Evolutionary conservation across 148 eudicot species (phyloP).

Genomic region (Fagopyrum homotropicum): DNA sequence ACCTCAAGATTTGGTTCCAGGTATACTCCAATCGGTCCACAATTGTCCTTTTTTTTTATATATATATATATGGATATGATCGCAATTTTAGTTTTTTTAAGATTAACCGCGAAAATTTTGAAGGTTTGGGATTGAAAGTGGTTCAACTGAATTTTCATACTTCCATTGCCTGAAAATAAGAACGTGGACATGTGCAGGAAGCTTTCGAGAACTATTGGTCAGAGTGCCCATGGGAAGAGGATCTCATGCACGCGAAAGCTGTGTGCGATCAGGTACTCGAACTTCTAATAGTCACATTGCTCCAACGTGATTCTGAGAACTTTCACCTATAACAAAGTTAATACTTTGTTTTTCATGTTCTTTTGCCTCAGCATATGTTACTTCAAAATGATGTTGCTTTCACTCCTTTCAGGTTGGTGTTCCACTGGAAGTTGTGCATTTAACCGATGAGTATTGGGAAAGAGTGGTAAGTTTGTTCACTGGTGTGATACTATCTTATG

Average conservation of each 20-base stretch:
- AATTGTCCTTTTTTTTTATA: not conserved
- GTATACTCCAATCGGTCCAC: slow-evolving; percentile 21
- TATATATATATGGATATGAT: too few relatives aligned
- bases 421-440: slow-evolving; percentile 87
- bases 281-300: not conserved
- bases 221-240: slow-evolving; percentile 98
- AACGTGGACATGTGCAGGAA: slow-evolving; percentile 39
- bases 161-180: not conserved
- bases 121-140: too few relatives aligned
- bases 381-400: slow-evolving; percentile 17
- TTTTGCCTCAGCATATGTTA: slow-evolving; percentile 5
- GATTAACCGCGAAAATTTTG: too few relatives aligned
- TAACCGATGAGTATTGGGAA: slow-evolving; percentile 94
- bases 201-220: slow-evolving; percentile 92
- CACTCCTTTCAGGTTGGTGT: slow-evolving; percentile 73
- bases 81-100: too few relatives aligned
- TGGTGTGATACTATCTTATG: not conserved
- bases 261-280: slow-evolving; percentile 89
- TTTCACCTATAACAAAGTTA: not conserved
- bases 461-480: slow-evolving; percentile 60
- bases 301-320: not conserved
- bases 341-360: not conserved
- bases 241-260: slow-evolving; percentile 72
- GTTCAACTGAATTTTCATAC: too few relatives aligned
- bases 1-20: slow-evolving; percentile 97